Evolutionary conservation across 345 rosid genomes (phyloP), one percentile per base, ranked within the genome.

Genomic region (Populus ilicifolia): DNA sequence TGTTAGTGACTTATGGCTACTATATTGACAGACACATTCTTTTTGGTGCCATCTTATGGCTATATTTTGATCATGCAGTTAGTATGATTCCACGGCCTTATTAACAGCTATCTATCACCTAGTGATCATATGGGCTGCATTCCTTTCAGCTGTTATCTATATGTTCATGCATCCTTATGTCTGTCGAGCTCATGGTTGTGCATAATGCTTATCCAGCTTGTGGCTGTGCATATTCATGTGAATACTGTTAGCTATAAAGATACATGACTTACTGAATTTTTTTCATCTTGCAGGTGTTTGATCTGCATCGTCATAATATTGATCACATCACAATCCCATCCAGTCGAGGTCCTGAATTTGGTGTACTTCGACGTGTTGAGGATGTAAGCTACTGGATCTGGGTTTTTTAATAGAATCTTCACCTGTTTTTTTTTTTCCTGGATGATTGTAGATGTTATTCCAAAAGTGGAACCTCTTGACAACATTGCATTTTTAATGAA

Each of bases 291-390:
- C 85, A 96, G 99, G 87, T 96, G 41, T 83, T 85, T 84, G 99
- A 96, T 88, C 89, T 96, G 63, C 99, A 96, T 76, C 95, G 99
- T 13, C 97, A 96, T 85, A 86, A 91, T 80, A 96, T 96, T 80
- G 99, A 96, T 88, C 92, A 96, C 64, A 92, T 96, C 54, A 89
- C 93, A 62, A 83, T 96, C 70, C 98, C 95, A 67, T 92, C 97
- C 66, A 81, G 83, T 30, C 91, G 93, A 71, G 97, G 98, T 65
- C 87, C 83, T 46, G 91, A 92, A 79, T 91, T 87, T 81, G 97
- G 97, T 75, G 87, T 90, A 75, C 97, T 96, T 86, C 90, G 82
- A 66, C 99, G 99, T 44, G 89, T 96, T 63, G 93, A 89, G 71
- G 98, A 96, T 78, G 99, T 93, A 92, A 89, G 96, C 50, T 38